Conservation (phyloP, 1,284 basidiomycete species). For the Boletus sp. region DNA sequence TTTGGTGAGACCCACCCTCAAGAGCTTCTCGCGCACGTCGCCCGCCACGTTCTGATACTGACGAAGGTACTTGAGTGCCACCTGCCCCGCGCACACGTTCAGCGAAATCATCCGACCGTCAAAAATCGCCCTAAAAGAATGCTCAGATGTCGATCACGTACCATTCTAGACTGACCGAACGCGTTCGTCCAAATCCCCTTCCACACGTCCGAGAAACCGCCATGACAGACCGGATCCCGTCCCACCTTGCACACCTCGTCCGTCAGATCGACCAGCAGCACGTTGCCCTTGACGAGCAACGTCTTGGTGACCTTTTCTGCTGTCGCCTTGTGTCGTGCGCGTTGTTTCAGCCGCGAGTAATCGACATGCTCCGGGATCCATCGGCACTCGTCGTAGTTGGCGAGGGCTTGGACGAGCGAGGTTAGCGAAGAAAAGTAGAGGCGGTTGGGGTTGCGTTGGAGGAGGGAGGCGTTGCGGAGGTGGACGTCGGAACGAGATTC, state of each 20-base stretch:
- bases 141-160: slow-evolving; percentile 18
- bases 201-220: slow-evolving; percentile 59
- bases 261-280: slow-evolving; percentile 49
- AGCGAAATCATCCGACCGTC: neutral
- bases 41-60: slow-evolving; percentile 44
- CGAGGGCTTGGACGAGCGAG: slow-evolving; percentile 46
- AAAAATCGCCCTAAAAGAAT: neutral
- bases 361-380: slow-evolving; percentile 46
- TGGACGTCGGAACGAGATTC: slow-evolving; percentile 50
- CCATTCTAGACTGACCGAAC: slow-evolving; percentile 37
- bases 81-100: slow-evolving; percentile 30
- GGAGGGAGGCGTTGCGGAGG: slow-evolving; percentile 52
- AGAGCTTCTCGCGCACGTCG: slow-evolving; percentile 46
- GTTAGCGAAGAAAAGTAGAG: slow-evolving; percentile 51
- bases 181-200: slow-evolving; percentile 50
- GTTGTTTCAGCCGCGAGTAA: slow-evolving; percentile 49
- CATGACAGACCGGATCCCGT: slow-evolving; percentile 42
- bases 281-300: slow-evolving; percentile 44
- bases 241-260: slow-evolving; percentile 45
- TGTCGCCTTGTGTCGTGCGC: slow-evolving; percentile 50
- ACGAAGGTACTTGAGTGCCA: slow-evolving; percentile 55
- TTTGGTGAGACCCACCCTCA: slow-evolving; percentile 37
- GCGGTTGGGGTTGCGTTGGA: slow-evolving; percentile 44
- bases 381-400: slow-evolving; percentile 50
- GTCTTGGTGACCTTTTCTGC: slow-evolving; percentile 55